Evolutionary conservation across 1,284 basidiomycete species (phyloP), one percentile per base, ranked within the genome.

Genomic region (Puccinia coronata): DNA sequence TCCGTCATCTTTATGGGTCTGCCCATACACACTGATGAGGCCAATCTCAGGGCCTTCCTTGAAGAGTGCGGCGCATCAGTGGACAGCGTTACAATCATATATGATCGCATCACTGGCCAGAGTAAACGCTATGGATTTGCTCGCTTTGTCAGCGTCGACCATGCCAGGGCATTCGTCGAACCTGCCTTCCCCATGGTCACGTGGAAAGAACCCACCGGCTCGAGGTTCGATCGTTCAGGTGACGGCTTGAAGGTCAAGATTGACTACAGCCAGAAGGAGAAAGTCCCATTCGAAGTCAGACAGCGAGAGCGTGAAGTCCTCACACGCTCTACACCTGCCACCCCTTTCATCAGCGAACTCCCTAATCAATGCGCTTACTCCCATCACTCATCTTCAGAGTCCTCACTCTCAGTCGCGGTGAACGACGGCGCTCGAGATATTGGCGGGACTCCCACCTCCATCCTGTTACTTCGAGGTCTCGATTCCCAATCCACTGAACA

Each of bases 361-460:
- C 69, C 43, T 23, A 71, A 47, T 20, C 92, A 92, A 53, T 92
- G 92, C 0, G 91, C 93, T 85, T 91, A 92, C 51, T 91, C 91
- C 16, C 89, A 90, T 12, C 87, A 90, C 16, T 87, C 47, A 74
- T 82, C 51, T 43, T 86, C 88, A 49, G 89, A 88, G 71, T 89
- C 90, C 67, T 61, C 78, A 47, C 89, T 89, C 80, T 91, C 91
- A 83, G 34, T 31, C 8, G 85, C 88, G 75, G 79, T 84, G 83
- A 96, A 96, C 85, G 95, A 98, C 84, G 95, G 95, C 0, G 96
- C 93, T 82, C 90, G 94, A 71, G 95, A 98, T 87, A 96, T 98
- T 84, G 95, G 93, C 82, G 93, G 92, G 82, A 87, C 91, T 2
- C 93, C 61, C 0, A 87, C 86, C 43, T 84, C 87, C 8, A 91